Percentiles rank a stretch among this genome's conserved stretches.
These are phyloP conservation scores for Candida gigantensis DNA, from an alignment of 1,139 yeast species.

Conservation along the genomic window DNA sequence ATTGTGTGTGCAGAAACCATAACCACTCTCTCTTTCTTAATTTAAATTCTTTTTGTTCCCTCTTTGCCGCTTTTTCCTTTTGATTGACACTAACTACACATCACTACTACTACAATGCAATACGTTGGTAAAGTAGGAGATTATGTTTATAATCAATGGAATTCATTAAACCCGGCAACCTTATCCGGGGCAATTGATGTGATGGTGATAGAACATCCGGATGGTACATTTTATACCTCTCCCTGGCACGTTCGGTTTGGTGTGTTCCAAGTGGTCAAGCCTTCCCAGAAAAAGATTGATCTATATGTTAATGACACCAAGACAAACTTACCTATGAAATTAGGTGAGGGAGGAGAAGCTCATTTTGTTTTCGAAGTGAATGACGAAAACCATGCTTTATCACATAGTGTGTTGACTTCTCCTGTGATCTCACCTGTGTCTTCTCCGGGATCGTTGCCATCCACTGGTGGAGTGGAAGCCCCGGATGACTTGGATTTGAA, in stretches of 20 bases:
- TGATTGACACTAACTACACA: not conserved
- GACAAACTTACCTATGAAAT: slow-evolving; percentile 89
- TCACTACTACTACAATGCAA: slow-evolving; percentile 56
- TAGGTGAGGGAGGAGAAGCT: slow-evolving; percentile 98
- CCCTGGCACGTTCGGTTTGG: slow-evolving; percentile 98
- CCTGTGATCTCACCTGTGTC: slow-evolving; percentile 85
- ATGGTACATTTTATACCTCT: slow-evolving; percentile 80
- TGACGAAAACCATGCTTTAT: slow-evolving; percentile 58
- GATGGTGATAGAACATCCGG: slow-evolving; percentile 90
- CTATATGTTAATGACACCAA: slow-evolving; percentile 80
- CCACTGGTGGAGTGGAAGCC: slow-evolving; percentile 13
- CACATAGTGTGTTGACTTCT: slow-evolving; percentile 79
- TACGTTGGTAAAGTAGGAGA: slow-evolving; percentile 96
- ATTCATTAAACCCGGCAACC: slow-evolving; percentile 93
- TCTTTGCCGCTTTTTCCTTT: not conserved
- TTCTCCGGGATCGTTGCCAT: slow-evolving; percentile 59
- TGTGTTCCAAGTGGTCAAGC: slow-evolving; percentile 85
- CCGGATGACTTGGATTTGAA: slow-evolving; percentile 41
- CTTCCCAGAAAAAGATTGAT: slow-evolving; percentile 94
- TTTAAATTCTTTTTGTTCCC: slow-evolving; percentile 1
- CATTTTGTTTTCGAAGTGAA: slow-evolving; percentile 92
- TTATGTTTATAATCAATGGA: slow-evolving; percentile 95
- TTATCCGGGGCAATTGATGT: slow-evolving; percentile 97
- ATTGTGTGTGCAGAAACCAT: too few relatives aligned
- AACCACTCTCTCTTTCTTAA: not conserved